These are phyloP conservation scores for Sordariomycetes sp. DNA, from an alignment of 2,329 filamentous ascomycete species.

Conservation along the genomic window DNA sequence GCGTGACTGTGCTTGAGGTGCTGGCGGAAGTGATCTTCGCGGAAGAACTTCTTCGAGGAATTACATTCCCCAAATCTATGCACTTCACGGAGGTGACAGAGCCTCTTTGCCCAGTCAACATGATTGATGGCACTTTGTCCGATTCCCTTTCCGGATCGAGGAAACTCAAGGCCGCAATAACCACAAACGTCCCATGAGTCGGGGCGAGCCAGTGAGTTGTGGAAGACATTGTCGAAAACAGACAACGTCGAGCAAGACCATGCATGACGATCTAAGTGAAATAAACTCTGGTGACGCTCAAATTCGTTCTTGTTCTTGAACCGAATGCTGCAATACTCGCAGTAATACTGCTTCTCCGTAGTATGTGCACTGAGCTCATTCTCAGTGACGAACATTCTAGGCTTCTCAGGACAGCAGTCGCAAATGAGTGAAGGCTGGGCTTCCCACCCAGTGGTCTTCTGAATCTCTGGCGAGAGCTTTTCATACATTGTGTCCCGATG, in stretches of 20 bases:
- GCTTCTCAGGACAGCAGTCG: slow-evolving; percentile 94
- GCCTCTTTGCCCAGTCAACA: slow-evolving; percentile 78
- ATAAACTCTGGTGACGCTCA: slow-evolving; percentile 89
- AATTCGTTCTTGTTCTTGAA: slow-evolving; percentile 99
- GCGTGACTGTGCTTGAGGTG: slow-evolving; percentile 97
- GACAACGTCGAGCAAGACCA: slow-evolving; percentile 92
- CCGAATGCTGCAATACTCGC: slow-evolving; percentile 82
- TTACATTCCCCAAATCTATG: slow-evolving; percentile 99
- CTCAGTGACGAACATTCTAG: slow-evolving; percentile 82
- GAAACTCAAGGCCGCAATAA: slow-evolving; percentile 90
- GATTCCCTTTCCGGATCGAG: slow-evolving; percentile 33
- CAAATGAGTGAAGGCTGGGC: too few relatives aligned
- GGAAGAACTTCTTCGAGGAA: slow-evolving; percentile 94
- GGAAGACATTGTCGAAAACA: slow-evolving; percentile 73
- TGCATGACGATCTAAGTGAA: slow-evolving; percentile 85
- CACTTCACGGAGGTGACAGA: slow-evolving; percentile 78
- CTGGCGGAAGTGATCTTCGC: slow-evolving; percentile 95
- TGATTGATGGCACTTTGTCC: slow-evolving; percentile 51
- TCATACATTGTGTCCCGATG: too few relatives aligned
- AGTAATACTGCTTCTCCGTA: slow-evolving; percentile 93
- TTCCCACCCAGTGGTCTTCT: too few relatives aligned
- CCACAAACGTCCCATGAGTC: slow-evolving; percentile 75
- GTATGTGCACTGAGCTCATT: slow-evolving; percentile 84
- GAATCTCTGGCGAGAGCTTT: too few relatives aligned
- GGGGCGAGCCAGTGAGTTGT: slow-evolving; percentile 62